Conservation (phyloP, 129 eudicot genomes). For the Pseudognaphalium luteoalbum region DNA sequence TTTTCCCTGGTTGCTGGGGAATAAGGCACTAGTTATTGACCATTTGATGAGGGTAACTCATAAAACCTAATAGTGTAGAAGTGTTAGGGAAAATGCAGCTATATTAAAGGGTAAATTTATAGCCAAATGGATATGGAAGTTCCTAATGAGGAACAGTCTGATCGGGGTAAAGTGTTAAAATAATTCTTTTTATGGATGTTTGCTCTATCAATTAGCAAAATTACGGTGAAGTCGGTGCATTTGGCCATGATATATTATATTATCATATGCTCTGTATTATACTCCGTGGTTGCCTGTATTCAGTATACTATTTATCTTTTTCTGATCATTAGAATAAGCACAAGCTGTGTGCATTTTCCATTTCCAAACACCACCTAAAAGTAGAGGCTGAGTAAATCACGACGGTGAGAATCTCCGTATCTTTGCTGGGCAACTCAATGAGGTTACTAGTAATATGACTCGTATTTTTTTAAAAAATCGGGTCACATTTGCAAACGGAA, state of each 20-base stretch:
- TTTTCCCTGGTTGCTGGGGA: neutral
- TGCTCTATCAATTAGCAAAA: neutral
- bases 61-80: neutral
- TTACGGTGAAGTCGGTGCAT: neutral
- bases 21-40: neutral
- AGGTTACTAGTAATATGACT: conserved; percentile 2
- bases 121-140: neutral
- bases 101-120: too few relatives aligned
- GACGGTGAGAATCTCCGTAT: too few relatives aligned
- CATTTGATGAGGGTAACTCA: neutral
- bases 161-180: too few relatives aligned
- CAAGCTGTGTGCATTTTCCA: too few relatives aligned
- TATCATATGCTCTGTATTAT: too few relatives aligned
- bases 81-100: too few relatives aligned
- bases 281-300: too few relatives aligned
- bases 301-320: neutral
- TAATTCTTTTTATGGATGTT: neutral
- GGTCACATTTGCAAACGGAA: conserved; percentile 17
- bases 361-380: too few relatives aligned
- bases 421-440: conserved; percentile 27
- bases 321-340: too few relatives aligned
- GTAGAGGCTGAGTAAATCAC: too few relatives aligned
- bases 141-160: too few relatives aligned
- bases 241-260: too few relatives aligned
- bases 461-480: neutral